Percentiles rank a stretch among this genome's conserved stretches.
These are phyloP conservation scores for Pseudozyma pruni DNA, from an alignment of 1,284 basidiomycete species.

Conservation along the genomic window DNA sequence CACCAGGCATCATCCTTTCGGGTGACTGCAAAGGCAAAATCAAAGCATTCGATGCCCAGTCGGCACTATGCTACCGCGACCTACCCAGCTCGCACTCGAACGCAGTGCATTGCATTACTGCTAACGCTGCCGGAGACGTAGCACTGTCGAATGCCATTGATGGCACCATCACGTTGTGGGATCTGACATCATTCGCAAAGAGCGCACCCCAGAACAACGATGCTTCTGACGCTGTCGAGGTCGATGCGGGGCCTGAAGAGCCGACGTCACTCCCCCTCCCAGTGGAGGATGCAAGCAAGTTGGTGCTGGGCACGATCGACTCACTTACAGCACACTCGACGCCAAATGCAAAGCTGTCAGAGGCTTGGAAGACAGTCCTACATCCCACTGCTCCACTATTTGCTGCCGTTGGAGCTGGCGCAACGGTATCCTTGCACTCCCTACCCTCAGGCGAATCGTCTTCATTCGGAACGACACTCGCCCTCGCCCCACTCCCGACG, in stretches of 20 bases:
- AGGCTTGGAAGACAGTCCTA: constrained; percentile 38
- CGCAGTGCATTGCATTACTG: constrained; percentile 31
- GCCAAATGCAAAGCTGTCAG: constrained; percentile 18
- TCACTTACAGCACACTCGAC: constrained; percentile 5
- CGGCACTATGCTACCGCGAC: constrained; percentile 4
- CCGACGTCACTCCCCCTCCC: constrained; percentile 13
- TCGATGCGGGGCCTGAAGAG: not conserved
- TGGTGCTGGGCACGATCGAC: constrained; percentile 12
- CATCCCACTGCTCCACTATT: constrained; percentile 24
- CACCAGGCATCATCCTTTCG: constrained; percentile 22
- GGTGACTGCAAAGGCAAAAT: constrained; percentile 26
- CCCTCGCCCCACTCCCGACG: not conserved
- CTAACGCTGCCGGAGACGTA: constrained; percentile 3
- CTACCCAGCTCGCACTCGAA: constrained; percentile 22
- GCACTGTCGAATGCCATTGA: constrained; percentile 32
- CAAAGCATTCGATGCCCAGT: constrained; percentile 22
- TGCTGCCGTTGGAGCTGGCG: constrained; percentile 31
- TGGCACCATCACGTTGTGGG: constrained; percentile 40
- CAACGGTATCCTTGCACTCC: constrained; percentile 21
- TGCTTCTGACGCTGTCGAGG: not conserved
- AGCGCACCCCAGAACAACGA: not conserved
- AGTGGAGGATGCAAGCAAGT: constrained; percentile 7
- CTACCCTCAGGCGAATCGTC: not conserved
- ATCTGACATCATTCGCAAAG: constrained; percentile 5
- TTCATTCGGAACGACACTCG: constrained; percentile 13